Base-by-base conservation (phyloP, 495 filamentous ascomycete species). In the Penicillium tannophilum region DNA sequence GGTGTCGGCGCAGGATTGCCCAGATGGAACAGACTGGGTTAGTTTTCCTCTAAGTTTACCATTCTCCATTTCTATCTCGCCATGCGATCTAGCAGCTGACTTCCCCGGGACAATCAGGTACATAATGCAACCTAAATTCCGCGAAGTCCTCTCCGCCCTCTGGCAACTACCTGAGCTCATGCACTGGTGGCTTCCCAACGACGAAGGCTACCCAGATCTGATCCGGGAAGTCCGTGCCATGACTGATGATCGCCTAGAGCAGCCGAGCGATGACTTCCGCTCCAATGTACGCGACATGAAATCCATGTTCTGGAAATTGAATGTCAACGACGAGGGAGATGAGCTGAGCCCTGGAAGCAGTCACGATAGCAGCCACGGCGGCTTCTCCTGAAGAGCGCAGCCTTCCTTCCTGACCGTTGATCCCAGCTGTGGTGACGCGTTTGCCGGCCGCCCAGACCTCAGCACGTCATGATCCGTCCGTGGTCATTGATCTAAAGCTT, bases 181-280 rank as follows among this genome's bases (percentile, higher is more conserved):
- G 52, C 81, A 88, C 39, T 96, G 91, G 91, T 97, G 92, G 92
- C 82, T 95, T 23, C 90, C 92, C 3, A 85, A 92, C 65, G 85
- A 92, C 64, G 89, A 92, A 76, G 86, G 83, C 20, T 88, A 86
- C 63, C 82, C 83, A 4, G 78, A 83, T 6, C 82, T 94, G 31
- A 77, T 95, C 35, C 88, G 88, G 28, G 86, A 82, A 58, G 85
- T 95, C 51, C 86, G 91, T n/a, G 78, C 80, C 26, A 88, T 93
- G 72, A 88, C 89, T 2, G 84, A 90, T 60, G 88, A 93, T 50
- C 86, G 90, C 47, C 76, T 73, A 3, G 71, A 65, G n/a, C 85
- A 86, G 60, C 84, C 79, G 41, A 81, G 81, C 26, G 87, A 90
- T 54, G 70, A 85, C 11, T 79, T 85, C 59, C 82, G 81, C 11